Evolutionary conservation across 108 stramenopile species (phyloP).

Genomic region (Skeletonema menzelii): DNA sequence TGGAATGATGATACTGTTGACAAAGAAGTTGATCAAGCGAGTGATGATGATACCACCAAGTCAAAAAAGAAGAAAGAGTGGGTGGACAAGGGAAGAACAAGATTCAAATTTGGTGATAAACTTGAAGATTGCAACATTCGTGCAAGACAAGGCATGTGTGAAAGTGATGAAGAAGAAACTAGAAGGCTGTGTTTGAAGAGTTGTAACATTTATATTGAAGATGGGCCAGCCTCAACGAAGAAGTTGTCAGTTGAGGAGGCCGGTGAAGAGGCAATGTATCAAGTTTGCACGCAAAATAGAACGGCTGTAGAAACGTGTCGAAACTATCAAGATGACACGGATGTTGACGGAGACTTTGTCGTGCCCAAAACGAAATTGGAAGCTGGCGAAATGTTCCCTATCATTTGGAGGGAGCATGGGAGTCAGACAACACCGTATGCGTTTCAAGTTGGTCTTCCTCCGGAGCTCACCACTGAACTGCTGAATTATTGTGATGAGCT

Average conservation of each 20-base stretch:
- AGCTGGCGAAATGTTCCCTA: conserved; percentile 51
- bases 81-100: conserved; percentile 26
- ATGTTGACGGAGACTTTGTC: conserved; percentile 33
- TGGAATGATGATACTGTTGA: not conserved
- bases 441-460: conserved; percentile 52
- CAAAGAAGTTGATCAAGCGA: not conserved
- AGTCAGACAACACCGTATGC: conserved; percentile 22
- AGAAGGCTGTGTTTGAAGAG: conserved; percentile 23
- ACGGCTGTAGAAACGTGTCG: conserved; percentile 22
- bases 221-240: conserved; percentile 15
- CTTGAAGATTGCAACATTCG: conserved; percentile 25
- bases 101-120: conserved; percentile 26
- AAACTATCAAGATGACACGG: conserved; percentile 12
- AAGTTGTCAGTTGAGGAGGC: conserved; percentile 6
- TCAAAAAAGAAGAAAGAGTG: not conserved
- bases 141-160: conserved; percentile 28
- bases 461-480: conserved; percentile 47
- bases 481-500: conserved; percentile 34
- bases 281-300: conserved; percentile 33
- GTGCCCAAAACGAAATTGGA: conserved; percentile 25
- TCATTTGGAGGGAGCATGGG: conserved; percentile 47
- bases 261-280: not conserved
- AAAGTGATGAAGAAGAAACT: conserved; percentile 14
- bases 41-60: not conserved
- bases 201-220: conserved; percentile 40